Conservation (phyloP, 2,329 filamentous ascomycete species). For the Ophiostoma australiae region DNA sequence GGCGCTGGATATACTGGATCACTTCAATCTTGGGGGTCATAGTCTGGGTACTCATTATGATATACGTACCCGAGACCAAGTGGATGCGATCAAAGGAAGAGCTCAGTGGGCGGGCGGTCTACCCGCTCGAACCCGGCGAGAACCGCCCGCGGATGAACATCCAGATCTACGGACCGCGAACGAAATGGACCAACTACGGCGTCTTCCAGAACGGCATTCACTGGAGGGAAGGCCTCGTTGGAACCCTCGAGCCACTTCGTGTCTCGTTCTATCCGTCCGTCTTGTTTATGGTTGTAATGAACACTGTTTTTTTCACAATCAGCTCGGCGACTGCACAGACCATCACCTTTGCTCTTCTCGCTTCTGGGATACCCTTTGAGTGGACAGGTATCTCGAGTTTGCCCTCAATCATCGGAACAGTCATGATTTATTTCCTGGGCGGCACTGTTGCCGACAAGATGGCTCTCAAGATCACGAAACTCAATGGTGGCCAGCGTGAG, state of each 20-base stretch:
- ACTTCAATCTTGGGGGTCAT: slow-evolving; percentile 34
- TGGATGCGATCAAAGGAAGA: slow-evolving; percentile 1
- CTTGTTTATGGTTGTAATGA: slow-evolving; percentile 15
- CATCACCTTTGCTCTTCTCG: slow-evolving; percentile 22
- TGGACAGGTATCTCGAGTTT: slow-evolving; percentile 1
- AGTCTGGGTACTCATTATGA: slow-evolving; percentile 35
- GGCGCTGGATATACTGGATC: slow-evolving; percentile 38
- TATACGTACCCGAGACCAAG: background rate
- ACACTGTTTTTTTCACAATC: slow-evolving; percentile 15
- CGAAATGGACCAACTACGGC: background rate
- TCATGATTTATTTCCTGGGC: slow-evolving; percentile 22
- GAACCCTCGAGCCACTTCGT: background rate
- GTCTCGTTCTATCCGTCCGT: background rate
- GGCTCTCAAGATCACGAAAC: slow-evolving; percentile 20
- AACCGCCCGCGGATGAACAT: background rate
- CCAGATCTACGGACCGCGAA: background rate
- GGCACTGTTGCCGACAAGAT: slow-evolving; percentile 23
- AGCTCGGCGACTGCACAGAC: slow-evolving; percentile 20
- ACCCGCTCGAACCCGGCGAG: background rate
- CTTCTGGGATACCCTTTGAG: slow-evolving; percentile 23
- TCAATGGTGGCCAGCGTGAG: slow-evolving; percentile 29
- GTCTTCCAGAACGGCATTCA: background rate
- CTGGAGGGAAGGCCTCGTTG: background rate
- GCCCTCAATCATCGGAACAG: slow-evolving; percentile 13
- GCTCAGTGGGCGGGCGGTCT: background rate